Evolutionary conservation across 192 early-diverging fungal genomes (phyloP).

Genomic region (Rhizophagus prolifer): DNA sequence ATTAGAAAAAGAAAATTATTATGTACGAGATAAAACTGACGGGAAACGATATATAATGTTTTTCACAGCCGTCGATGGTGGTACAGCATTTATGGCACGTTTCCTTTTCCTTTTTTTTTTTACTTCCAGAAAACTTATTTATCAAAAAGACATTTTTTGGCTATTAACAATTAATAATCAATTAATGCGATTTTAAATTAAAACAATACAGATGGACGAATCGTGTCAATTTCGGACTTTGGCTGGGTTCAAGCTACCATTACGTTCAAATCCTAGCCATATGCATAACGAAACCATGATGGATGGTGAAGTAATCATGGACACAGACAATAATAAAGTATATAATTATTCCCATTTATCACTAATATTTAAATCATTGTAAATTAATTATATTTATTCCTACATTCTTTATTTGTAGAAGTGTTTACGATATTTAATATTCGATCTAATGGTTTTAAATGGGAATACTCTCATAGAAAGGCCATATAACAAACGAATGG

Average conservation of each 20-base stretch:
- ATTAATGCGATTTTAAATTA: constrained; percentile 10
- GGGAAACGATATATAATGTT: constrained; percentile 50
- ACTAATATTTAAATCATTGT: neutral
- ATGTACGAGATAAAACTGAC: constrained; percentile 57
- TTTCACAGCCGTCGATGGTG: constrained; percentile 39
- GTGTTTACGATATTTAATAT: constrained; percentile 48
- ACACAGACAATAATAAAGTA: constrained; percentile 50
- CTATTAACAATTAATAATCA: neutral
- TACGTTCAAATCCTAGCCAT: constrained; percentile 34
- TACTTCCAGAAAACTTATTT: neutral
- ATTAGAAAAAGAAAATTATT: constrained; percentile 56
- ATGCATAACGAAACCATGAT: constrained; percentile 61
- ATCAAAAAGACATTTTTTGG: no score
- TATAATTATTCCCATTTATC: neutral
- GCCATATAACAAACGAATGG: constrained; percentile 60
- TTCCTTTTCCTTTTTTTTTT: neutral
- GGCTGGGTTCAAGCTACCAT: constrained; percentile 51
- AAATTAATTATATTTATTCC: neutral
- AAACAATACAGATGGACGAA: constrained; percentile 55
- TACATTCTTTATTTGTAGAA: constrained; percentile 28
- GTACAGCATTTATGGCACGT: constrained; percentile 49
- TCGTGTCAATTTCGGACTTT: constrained; percentile 64
- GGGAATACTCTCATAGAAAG: constrained; percentile 50
- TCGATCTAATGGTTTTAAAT: constrained; percentile 64
- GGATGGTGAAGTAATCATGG: constrained; percentile 73